Base-by-base conservation (phyloP, 179 eudicot species). In the Drosera spatulata region DNA sequence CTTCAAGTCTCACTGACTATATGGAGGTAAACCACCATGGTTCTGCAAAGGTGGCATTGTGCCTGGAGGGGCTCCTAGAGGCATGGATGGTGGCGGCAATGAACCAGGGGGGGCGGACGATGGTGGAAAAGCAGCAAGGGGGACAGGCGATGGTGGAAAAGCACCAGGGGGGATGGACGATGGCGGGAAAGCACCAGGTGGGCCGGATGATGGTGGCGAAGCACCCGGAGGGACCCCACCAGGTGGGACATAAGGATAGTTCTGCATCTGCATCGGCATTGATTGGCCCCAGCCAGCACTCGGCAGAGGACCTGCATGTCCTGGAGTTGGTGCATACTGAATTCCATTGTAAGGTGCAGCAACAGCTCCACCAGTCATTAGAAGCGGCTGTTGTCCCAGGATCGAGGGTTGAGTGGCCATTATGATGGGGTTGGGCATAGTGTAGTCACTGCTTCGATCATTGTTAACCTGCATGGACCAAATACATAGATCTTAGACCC, bases 391-490 rank as follows among this genome's bases (percentile, higher is more conserved):
- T 56, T 82, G 96, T 47, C 86, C 86, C 22, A 81, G 60, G 46
- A 77, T 47, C 33, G 88, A 66, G 38, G 87, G 80, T 46, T 73
- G 85, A 42, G 69, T 3, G 12, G 56, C 75, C 58, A 82, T 7
- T 52, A 82, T 62, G 12, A 85, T 79, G 54, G 81, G 64, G 63
- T 60, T 62, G 8, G 95, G 84, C 53, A 76, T 55, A 8, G 99
- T 93, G 59, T 82, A 93, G 72, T 93, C 99, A 75, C 99, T 86
- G 79, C 96, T 81, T 56, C 95, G 63, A 63, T 93, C 99, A 54
- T 89, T 93, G 71, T 93, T 93, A 38, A 89, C 81, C 99, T 93
- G 82, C 39, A 40, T 39, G 15, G 8, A 55, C 12, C 39, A 6
- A 39, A 7, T 22, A 22, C 33, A 22, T 22, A 22, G 33, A 22